Evolutionary conservation across 768 basidiomycete genomes (phyloP), one percentile per base, ranked within the genome.

Genomic region (Phylloporus sp.): DNA sequence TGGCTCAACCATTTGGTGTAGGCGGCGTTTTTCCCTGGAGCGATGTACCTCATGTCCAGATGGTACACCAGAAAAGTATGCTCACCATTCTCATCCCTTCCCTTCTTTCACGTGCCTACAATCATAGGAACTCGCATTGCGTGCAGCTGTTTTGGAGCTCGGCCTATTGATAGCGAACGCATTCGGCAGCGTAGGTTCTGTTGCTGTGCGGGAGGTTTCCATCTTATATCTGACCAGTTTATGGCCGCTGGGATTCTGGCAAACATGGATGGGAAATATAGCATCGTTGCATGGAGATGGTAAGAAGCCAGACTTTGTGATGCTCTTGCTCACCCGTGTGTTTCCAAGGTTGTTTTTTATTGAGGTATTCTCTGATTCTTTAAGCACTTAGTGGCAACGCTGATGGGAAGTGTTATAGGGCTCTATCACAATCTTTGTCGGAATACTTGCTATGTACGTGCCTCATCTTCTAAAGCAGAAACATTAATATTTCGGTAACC

Each of bases 191-290:
- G 82, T 82, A 47, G 57, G 78, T 58, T 17, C 18, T 7, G n/a
- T 39, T 23, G 38, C 24, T 26, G 15, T 6, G 8, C 14, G 11
- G 9, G n/a, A 14, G 14, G 24, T 9, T n/a, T n/a, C 31, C 9
- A 24, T 11, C 2, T 32, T 31, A 35, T 21, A 23, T 24, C 5
- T 24, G 15, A 15, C 15, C 48, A 84, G 79, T 62, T 86, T 7
- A 77, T 87, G 57, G 87, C 84, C n/a, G 84, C 85, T n/a, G 86
- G 82, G 8, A 83, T 88, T 43, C 71, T 90, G 15, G 68, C 71
- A 1, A 74, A 71, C 33, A 82, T 88, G 84, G 76, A 89, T 50
- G 84, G 83, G 3, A 72, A 71, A 43, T 67, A 76, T 5, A 84
- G 84, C 3, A 79, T 84, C 35, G 59, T 79, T 24, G 84, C 82